Base-by-base conservation (phyloP, 2,329 filamentous ascomycete species). In the Phaeosphaeriaceae sp. region DNA sequence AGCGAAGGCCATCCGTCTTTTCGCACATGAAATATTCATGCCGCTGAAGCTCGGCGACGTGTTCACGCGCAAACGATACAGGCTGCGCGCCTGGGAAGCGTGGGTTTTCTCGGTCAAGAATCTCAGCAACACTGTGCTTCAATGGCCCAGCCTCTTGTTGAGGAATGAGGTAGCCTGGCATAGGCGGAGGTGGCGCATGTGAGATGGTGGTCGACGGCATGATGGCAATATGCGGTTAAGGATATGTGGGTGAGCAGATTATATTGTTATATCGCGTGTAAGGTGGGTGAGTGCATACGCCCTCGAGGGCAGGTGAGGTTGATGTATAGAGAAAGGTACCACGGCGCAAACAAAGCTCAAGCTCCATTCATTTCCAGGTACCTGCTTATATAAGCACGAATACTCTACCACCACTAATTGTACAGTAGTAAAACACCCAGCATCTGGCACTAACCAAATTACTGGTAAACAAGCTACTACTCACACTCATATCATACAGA, bases 1-100 rank as follows among this genome's bases (percentile, higher is more conserved):
- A 97, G 56, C 94, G 87, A 56, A 97, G 90, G 46, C 94, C 94
- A 70, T 99, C 94, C 1, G 93, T 96, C 78, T 99, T 99, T 76
- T 99, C 94, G 79, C 93, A 97, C 58, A 99, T 89, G 71, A 92
- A 99, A 78, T 97, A 99, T 75, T 97, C 94, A 68, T 89, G 81
- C 50, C 82, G 81, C 54, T 87, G 85, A 29, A 99, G 82, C 76
- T 95, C 92, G n/a, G 86, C 78, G 8, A 97, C 76, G 73, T 99
- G 94, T 63, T 84, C 81, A 49, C 88, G 82, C 46, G 89, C 82
- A 71, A 99, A 99, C 67, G 90, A 96, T 58, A 99, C 92, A 12
- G 94, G 94, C 74, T 99, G 94, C 42, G 94, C 93, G 66, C 86
- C 94, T 0, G 94, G 92, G 63, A 99, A 99, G 20, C 60, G 81